Percentiles rank a stretch among this genome's conserved stretches.
Evolutionary conservation across 1,139 yeast genomes (phyloP).

Genomic region (Hansenula anomala): DNA sequence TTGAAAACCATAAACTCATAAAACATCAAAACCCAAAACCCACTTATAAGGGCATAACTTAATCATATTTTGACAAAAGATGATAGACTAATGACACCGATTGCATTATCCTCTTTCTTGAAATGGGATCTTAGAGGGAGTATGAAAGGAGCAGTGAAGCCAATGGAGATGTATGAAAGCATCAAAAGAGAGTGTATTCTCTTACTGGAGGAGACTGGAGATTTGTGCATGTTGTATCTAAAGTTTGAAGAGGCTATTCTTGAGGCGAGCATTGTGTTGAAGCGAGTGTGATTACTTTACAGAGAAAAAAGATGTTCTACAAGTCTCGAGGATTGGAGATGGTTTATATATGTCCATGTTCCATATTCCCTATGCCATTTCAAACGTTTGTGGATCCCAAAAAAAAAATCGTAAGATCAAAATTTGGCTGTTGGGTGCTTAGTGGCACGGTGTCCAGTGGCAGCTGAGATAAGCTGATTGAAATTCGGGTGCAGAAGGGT

Average conservation of each 20-base stretch:
- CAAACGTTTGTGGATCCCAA: too few relatives aligned
- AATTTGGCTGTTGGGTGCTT: too few relatives aligned
- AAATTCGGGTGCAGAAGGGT: too few relatives aligned
- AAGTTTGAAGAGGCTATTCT: slow-evolving; percentile 6
- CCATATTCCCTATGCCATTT: too few relatives aligned
- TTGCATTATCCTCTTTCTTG: slow-evolving; percentile 4
- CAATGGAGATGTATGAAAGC: slow-evolving; percentile 18
- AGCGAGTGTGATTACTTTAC: not conserved
- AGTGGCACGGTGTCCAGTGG: too few relatives aligned
- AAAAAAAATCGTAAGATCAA: too few relatives aligned
- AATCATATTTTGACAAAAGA: slow-evolving; percentile 15
- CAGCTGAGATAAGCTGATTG: too few relatives aligned
- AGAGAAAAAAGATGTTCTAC: too few relatives aligned
- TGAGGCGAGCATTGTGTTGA: slow-evolving; percentile 10
- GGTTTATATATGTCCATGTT: too few relatives aligned
- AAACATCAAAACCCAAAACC: too few relatives aligned
- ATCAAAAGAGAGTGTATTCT: slow-evolving; percentile 16
- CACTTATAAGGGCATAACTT: not conserved
- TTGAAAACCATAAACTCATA: too few relatives aligned
- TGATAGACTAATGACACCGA: slow-evolving; percentile 14
- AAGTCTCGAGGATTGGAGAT: too few relatives aligned
- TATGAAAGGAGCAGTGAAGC: slow-evolving; percentile 18
- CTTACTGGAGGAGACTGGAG: not conserved
- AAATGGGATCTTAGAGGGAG: slow-evolving; percentile 14
- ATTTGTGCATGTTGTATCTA: slow-evolving; percentile 13